Evolutionary conservation across 208 protist species (phyloP), one percentile per base, ranked within the genome.

Genomic region (Trypanosoma avium): DNA sequence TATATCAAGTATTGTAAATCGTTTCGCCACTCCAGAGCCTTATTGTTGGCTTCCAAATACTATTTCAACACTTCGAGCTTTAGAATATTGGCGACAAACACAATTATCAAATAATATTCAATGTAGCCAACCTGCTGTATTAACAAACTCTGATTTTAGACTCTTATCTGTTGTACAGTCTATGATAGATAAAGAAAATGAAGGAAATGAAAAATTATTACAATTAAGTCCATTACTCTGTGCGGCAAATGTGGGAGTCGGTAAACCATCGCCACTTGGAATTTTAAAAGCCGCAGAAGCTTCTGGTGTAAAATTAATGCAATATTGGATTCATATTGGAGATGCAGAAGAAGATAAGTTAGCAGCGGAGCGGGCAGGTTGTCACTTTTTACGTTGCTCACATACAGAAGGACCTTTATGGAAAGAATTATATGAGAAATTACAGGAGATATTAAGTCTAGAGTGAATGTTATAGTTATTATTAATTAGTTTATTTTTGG

Each of bases 251-350:
- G 56, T 84, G 19, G 82, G 81, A 21, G 59, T 58, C 30, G 82
- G 75, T 10, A 94, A 94, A 62, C 88, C 88, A 13, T 94, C 84
- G 7, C 61, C 79, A 12, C 24, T 30, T 0, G 88, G 88, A 5
- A 63, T 94, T 38, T 49, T 61, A 46, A 22, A 42, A 10, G 68
- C 73, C 5, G 61, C 72, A 35, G 49, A 62, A 19, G 43, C 32
- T 40, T 29, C 42, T 42, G 36, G 54, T 50, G 52, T 70, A 42
- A 40, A 29, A 33, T 61, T 65, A 1, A 40, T 77, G 64, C 55
- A 38, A 6, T 40, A 63, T 10, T 80, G 79, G 60, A 70, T 93
- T 36, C 86, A 93, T 75, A 70, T 90, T 0, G 86, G 86, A 1
- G 86, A 93, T 49, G 64, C 61, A 4, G 70, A 83, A 30, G 86